Base-by-base conservation (phyloP, 148 eudicot species). In the Spergularia marina region DNA sequence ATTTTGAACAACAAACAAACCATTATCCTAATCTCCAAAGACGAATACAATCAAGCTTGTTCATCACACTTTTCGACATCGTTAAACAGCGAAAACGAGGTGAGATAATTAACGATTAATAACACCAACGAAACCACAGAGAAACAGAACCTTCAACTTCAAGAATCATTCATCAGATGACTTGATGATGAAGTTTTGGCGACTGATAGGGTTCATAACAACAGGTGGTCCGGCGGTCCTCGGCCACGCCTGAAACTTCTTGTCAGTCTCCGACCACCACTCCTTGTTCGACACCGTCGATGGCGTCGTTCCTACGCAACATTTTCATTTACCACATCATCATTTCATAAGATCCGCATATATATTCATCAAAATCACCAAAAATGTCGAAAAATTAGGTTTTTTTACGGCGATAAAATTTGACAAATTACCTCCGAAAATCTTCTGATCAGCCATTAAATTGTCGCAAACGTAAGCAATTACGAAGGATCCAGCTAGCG, bases 201-300 rank as follows among this genome's bases (percentile, higher is more conserved):
- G 84, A 77, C 84, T 78, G 49, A 84, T 79, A 61, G 87, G 87
- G 72, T 84, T 84, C 87, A 84, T 84, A 39, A 82, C 83, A 21
- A 84, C 87, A 0, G 85, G 85, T 61, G 87, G 83, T 40, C 87
- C 87, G 36, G 87, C 87, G 18, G 85, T 82, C 16, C 87, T 76
- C 9, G 87, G 87, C 87, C 87, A 85, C 1, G 85, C 83, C 69
- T 85, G 87, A 58, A 85, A 74, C 58, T 66, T 85, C 75, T 77
- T 85, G 60, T 85, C 87, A 0, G 85, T 85, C 36, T 82, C 87
- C 16, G 78, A 79, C 67, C 60, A 77, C 87, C 87, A 85, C 67
- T 74, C 85, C 65, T 80, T 84, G 73, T 74, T 74, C 2, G 74
- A 34, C 18, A 85, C 81, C 11, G 87, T 85, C 5, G 55, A 57